phyloP scores from a whole-genome alignment of 768 basidiomycete species.

The Mycena pura region DNA sequence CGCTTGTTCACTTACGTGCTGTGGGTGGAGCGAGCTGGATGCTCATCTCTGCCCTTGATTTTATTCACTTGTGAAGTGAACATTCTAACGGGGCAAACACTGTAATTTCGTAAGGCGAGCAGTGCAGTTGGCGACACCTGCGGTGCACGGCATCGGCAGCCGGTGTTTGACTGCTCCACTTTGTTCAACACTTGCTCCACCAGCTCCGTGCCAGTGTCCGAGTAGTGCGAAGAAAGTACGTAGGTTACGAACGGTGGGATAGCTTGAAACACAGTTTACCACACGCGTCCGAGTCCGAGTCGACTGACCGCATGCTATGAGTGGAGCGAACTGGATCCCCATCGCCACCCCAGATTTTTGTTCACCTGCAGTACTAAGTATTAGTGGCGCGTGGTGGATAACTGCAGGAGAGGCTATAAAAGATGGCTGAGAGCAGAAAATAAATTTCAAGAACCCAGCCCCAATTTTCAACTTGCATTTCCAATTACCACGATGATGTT shows the following conservation, averaged over 20 bases:
- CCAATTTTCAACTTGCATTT: background rate
- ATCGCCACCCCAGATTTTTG: background rate
- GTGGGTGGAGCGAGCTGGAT: no score
- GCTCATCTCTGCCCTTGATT: no score
- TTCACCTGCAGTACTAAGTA: background rate
- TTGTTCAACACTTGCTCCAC: background rate
- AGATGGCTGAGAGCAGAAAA: background rate
- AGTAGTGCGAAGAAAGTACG: background rate
- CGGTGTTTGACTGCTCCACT: background rate
- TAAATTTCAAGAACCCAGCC: constrained; percentile 3
- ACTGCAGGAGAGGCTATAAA: constrained; percentile 7
- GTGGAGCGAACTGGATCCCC: background rate
- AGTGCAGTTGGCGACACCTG: no score
- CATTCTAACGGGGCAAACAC: no score
- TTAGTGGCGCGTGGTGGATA: background rate
- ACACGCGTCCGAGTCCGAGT: no score
- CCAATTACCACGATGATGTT: constrained; percentile 6
- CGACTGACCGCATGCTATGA: no score
- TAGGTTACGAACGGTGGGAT: background rate
- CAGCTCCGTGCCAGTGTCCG: background rate
- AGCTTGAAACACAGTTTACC: constrained; percentile 6
- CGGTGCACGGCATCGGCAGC: no score
- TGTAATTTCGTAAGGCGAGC: no score
- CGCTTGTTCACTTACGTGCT: no score
- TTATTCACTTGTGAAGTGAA: no score